Evolutionary conservation across 345 rosid species (phyloP).

Genomic region (Lepidium sativum): DNA sequence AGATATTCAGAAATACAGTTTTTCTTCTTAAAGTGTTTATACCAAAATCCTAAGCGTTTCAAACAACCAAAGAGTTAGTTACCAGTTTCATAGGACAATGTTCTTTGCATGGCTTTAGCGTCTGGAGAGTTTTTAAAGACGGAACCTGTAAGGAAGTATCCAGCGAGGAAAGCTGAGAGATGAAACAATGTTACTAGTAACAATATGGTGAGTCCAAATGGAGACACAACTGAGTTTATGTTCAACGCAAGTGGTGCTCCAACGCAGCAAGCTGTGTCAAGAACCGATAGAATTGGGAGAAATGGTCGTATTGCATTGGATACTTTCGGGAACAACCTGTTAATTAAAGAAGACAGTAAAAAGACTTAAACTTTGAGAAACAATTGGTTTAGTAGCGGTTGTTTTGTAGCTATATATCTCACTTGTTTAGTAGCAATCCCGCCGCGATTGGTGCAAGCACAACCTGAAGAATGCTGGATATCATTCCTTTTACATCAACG

Average conservation of each 20-base stretch:
- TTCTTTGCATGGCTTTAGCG: conserved; percentile 67
- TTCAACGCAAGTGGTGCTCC: conserved; percentile 92
- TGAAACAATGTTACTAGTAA: conserved; percentile 55
- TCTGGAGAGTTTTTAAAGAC: conserved; percentile 50
- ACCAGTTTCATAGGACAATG: conserved; percentile 86
- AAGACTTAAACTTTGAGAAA: not conserved
- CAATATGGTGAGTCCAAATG: conserved; percentile 51
- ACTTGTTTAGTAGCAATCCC: conserved; percentile 85
- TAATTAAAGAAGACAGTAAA: not conserved
- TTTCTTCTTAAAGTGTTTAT: not conserved
- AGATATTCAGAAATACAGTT: not conserved
- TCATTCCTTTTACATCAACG: conserved; percentile 90
- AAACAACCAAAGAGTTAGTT: not conserved
- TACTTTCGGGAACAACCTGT: conserved; percentile 66
- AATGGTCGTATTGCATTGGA: conserved; percentile 57
- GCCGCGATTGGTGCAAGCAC: conserved; percentile 75
- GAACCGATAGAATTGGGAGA: conserved; percentile 67
- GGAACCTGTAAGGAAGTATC: conserved; percentile 53
- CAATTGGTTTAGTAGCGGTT: not conserved
- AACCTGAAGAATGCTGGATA: conserved; percentile 80
- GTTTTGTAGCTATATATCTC: not conserved
- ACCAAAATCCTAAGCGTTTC: not conserved
- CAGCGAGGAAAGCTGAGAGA: conserved; percentile 63
- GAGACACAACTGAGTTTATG: conserved; percentile 62
- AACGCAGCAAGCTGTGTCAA: conserved; percentile 79